Base-by-base conservation (phyloP, 345 rosid genomes). In the Eucalyptus microcorys region DNA sequence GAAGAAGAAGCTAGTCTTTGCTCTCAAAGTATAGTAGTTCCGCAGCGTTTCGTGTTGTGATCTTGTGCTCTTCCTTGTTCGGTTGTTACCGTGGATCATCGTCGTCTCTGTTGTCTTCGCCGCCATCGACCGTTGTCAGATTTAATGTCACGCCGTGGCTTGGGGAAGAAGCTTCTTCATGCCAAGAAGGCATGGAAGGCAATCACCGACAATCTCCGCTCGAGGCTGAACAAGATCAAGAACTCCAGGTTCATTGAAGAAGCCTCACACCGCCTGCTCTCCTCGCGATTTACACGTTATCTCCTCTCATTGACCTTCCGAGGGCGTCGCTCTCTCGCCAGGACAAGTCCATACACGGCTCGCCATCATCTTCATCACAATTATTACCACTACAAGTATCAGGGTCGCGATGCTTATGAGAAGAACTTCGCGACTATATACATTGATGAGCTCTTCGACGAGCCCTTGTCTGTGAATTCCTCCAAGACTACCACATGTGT, bases 151-250 rank as follows among this genome's bases (percentile, higher is more conserved):
- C 93, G 88, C 12, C 89, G 93, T 47, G 90, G 94, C 87, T 91
- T 94, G 22, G 87, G 49, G 86, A 96, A 89, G 94, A 96, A 93
- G 96, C 96, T 95, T 86, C 92, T 88, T 42, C 97, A 95, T 45
- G 96, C 94, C 26, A 94, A 93, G 79, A 91, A 88, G 89, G 97
- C 97, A 37, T 94, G 96, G 95, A 96, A 88, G 90, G 91, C 89
- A 88, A 91, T 96, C 89, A 88, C 93, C 40, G 71, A 55, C 87
- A 91, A 90, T 71, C 66, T 97, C 34, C 93, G 88, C 48, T 92
- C 96, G 40, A 94, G 95, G 84, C 87, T 95, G 88, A 93, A 91
- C 50, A 89, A 90, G 87, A 89, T 94, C 88, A 89, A 81, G 89
- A 87, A 91, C 79, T 85, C 94, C 66, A 87, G 45, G 53, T 90